Percentiles rank a stretch among this genome's conserved stretches.
These are phyloP conservation scores for Yarrowia galli DNA, from an alignment of 1,139 yeast genomes.

Conservation along the genomic window DNA sequence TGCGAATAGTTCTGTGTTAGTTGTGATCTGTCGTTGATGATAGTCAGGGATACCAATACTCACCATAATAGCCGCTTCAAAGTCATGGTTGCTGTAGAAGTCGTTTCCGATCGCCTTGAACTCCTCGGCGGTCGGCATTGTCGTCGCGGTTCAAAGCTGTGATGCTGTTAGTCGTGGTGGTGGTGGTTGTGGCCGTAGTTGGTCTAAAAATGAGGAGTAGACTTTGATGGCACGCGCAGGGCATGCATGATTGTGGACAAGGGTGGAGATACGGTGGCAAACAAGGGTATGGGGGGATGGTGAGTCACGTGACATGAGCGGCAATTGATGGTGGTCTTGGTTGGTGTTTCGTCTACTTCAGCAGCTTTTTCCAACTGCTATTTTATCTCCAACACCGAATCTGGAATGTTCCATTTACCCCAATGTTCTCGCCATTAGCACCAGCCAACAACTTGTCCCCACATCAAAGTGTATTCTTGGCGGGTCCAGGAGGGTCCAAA, in stretches of 20 bases:
- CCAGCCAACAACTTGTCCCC: not conserved
- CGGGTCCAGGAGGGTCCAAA: no score
- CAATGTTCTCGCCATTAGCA: not conserved
- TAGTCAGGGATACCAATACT: not conserved
- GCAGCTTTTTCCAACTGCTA: not conserved
- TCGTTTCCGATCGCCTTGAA: conserved; percentile 29
- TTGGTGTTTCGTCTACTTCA: no score
- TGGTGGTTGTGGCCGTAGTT: not conserved
- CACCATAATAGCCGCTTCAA: conserved; percentile 22
- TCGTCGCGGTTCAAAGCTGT: not conserved
- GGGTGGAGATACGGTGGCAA: not conserved
- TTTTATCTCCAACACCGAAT: not conserved
- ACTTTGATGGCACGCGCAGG: conserved; percentile 19
- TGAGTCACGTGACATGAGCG: not conserved
- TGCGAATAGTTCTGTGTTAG: conserved; percentile 35
- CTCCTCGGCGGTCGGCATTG: conserved; percentile 32
- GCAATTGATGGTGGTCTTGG: no score
- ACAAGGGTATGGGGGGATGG: not conserved
- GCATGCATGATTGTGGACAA: conserved; percentile 15
- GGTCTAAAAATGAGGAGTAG: conserved; percentile 4
- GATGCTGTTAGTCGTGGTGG: not conserved
- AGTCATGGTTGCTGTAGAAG: conserved; percentile 15
- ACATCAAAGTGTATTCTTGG: conserved; percentile 7
- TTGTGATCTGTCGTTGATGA: not conserved
- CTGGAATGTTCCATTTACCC: not conserved